Evolutionary conservation across 169 alveolate species (phyloP).

Genomic region (Cryptosporidium andersoni): DNA sequence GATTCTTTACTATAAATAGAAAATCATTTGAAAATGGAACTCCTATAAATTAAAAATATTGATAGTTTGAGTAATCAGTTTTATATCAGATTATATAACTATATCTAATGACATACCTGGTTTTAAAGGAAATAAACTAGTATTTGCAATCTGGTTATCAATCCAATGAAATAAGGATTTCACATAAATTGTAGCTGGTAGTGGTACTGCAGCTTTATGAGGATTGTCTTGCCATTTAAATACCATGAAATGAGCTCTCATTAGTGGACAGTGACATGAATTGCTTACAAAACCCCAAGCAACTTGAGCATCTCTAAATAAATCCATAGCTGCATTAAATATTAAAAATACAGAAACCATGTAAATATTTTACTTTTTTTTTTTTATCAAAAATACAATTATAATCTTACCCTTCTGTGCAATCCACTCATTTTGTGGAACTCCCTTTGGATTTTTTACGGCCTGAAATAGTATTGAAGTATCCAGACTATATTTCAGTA

Average conservation of each 20-base stretch:
- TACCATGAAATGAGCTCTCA: conserved; percentile 72
- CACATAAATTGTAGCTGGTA: conserved; percentile 64
- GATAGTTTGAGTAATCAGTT: background rate
- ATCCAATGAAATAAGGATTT: conserved; percentile 63
- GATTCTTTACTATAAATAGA: conserved; percentile 35
- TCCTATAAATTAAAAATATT: conserved; percentile 4
- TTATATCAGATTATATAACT: background rate
- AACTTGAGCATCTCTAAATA: conserved; percentile 63
- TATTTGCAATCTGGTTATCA: conserved; percentile 55
- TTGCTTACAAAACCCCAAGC: conserved; percentile 71
- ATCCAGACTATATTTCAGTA: conserved; percentile 22
- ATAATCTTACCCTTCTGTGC: conserved; percentile 62
- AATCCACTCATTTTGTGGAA: conserved; percentile 38
- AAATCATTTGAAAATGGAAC: conserved; percentile 51
- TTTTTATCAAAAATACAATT: too few species aligned
- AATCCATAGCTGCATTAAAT: conserved; percentile 32
- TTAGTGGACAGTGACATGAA: conserved; percentile 62
- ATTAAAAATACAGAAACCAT: background rate
- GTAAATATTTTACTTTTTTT: background rate
- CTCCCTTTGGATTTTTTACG: conserved; percentile 33
- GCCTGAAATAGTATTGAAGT: conserved; percentile 51
- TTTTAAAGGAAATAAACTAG: conserved; percentile 65
- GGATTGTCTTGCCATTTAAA: conserved; percentile 72
- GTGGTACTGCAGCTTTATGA: conserved; percentile 59
- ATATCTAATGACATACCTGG: conserved; percentile 39